Evolutionary conservation across 1,284 basidiomycete species (phyloP).

Genomic region (Hemileia vastatrix): DNA sequence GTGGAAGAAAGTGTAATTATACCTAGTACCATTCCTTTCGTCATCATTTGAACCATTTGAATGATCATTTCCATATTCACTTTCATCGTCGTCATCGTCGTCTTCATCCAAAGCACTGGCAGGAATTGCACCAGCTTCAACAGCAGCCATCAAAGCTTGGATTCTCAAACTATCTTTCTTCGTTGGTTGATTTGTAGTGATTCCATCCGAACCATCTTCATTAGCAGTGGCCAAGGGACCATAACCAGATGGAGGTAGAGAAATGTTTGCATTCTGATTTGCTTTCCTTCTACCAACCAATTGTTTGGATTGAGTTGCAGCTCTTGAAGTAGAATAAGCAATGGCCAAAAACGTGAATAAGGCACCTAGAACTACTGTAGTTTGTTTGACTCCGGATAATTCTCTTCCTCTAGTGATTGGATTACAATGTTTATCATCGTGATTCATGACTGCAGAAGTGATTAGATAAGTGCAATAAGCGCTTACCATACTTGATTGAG

Average conservation of each 20-base stretch:
- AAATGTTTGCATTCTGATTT: constrained; percentile 47
- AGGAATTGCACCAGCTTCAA: constrained; percentile 88
- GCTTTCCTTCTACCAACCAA: constrained; percentile 64
- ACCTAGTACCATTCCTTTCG: constrained; percentile 82
- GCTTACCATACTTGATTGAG: constrained; percentile 93
- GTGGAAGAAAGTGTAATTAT: constrained; percentile 98
- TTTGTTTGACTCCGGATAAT: constrained; percentile 59
- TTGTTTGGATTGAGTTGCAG: constrained; percentile 86
- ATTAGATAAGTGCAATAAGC: constrained; percentile 94
- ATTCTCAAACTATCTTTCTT: constrained; percentile 82
- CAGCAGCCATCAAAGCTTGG: constrained; percentile 85
- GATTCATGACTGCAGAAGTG: constrained; percentile 86
- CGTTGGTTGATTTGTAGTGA: constrained; percentile 63
- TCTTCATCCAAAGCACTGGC: constrained; percentile 77
- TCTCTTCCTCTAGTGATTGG: constrained; percentile 60
- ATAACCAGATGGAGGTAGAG: constrained; percentile 21
- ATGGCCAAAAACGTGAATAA: constrained; percentile 95
- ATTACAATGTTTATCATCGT: constrained; percentile 73
- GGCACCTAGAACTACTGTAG: constrained; percentile 79
- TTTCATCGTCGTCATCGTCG: constrained; percentile 55
- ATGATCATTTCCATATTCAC: constrained; percentile 60
- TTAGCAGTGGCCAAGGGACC: constrained; percentile 58
- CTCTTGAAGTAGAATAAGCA: constrained; percentile 89
- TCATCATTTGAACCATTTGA: constrained; percentile 63
- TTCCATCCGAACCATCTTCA: constrained; percentile 47